These are phyloP conservation scores for Leucosporidium scottii DNA, from an alignment of 768 basidiomycete genomes.

Conservation along the genomic window DNA sequence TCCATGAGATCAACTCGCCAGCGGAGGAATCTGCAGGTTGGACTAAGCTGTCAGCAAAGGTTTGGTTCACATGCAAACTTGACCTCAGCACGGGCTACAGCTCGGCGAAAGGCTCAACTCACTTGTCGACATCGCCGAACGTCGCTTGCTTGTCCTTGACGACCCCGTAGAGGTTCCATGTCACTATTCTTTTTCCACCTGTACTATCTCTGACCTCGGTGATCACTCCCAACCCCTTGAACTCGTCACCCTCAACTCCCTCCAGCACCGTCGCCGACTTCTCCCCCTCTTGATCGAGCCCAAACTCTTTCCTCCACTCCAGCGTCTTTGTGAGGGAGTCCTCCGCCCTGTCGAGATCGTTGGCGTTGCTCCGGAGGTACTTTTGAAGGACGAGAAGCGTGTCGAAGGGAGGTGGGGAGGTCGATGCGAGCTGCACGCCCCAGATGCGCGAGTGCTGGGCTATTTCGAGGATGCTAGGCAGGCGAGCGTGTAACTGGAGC, in stretches of 20 bases:
- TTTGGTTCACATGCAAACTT: no score
- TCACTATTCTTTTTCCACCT: constrained; percentile 2
- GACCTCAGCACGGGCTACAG: no score
- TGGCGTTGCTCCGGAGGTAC: constrained; percentile 20
- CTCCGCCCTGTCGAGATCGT: constrained; percentile 21
- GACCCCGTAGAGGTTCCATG: constrained; percentile 32
- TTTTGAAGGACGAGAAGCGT: constrained; percentile 30
- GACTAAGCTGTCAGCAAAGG: not conserved
- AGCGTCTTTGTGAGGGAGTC: constrained; percentile 16
- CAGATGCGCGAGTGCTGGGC: constrained; percentile 15
- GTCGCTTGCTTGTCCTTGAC: constrained; percentile 20
- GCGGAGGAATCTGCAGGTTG: constrained; percentile 15
- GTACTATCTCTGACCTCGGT: constrained; percentile 9
- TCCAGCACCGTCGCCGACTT: not conserved
- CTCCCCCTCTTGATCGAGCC: constrained; percentile 2
- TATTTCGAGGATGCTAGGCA: constrained; percentile 18
- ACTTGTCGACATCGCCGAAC: constrained; percentile 28
- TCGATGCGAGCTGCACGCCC: constrained; percentile 8
- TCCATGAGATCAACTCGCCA: constrained; percentile 31
- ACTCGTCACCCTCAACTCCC: not conserved
- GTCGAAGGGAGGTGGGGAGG: not conserved
- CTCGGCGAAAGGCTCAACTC: not conserved
- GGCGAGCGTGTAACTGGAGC: not conserved
- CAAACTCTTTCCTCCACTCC: constrained; percentile 31
- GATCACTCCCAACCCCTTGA: constrained; percentile 25